Evolutionary conservation across 139 green algal genomes (phyloP).

Genomic region (Nannochloris sp.): DNA sequence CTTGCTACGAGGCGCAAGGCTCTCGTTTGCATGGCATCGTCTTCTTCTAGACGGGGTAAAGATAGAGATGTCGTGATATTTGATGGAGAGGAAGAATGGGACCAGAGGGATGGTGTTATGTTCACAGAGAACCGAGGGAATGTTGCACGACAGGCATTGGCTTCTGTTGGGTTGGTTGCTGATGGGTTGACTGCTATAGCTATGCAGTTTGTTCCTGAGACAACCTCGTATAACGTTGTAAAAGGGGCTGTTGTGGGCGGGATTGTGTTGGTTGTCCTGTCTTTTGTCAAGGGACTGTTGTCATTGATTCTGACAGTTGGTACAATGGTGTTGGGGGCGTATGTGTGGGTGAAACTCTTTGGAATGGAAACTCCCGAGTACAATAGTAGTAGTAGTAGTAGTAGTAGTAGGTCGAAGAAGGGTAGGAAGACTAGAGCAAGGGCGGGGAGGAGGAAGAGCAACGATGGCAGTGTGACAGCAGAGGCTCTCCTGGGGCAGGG

Average conservation of each 20-base stretch:
- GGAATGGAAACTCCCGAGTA: slow-evolving; percentile 16
- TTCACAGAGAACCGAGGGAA: not conserved
- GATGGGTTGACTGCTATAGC: slow-evolving; percentile 14
- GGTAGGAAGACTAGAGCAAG: not conserved
- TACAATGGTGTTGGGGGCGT: slow-evolving; percentile 30
- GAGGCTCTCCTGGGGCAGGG: too few relatives aligned
- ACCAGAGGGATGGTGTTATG: not conserved
- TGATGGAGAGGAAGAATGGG: slow-evolving; percentile 11
- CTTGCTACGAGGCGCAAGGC: too few relatives aligned
- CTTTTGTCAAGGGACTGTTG: slow-evolving; percentile 40
- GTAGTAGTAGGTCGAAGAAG: not conserved
- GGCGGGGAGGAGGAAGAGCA: not conserved
- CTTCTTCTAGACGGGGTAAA: not conserved
- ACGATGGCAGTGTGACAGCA: not conserved
- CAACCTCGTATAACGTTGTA: slow-evolving; percentile 17
- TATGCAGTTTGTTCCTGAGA: slow-evolving; percentile 10
- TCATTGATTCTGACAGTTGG: slow-evolving; percentile 34
- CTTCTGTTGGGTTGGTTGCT: slow-evolving; percentile 11
- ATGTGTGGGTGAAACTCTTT: slow-evolving; percentile 25
- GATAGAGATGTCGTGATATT: not conserved
- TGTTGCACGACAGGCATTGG: slow-evolving; percentile 10
- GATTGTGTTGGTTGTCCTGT: slow-evolving; percentile 29
- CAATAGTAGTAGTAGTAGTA: not conserved
- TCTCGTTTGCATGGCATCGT: not conserved
- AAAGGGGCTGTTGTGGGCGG: slow-evolving; percentile 25